Percentiles rank a stretch among this genome's conserved stretches.
phyloP scores from a whole-genome alignment of 169 alveolate species.

The Plasmodium inui region DNA sequence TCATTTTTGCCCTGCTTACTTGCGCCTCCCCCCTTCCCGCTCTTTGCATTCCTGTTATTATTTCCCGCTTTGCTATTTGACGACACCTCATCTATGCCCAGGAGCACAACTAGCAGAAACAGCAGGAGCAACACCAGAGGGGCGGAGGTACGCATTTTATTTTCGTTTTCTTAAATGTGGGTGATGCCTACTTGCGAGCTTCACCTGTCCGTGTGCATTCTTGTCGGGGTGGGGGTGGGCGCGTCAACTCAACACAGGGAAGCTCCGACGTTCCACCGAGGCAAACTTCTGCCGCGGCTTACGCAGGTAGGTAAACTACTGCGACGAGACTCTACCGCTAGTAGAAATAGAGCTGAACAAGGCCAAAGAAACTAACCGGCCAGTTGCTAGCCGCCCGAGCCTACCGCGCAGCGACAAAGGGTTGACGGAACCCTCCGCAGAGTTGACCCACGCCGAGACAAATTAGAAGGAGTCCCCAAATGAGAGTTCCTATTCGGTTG shows the following conservation, averaged over 20 bases:
- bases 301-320: too few relatives aligned
- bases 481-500: neutral
- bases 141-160: neutral
- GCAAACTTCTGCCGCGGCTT: neutral
- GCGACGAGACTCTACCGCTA: neutral
- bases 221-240: neutral
- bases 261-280: neutral
- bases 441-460: neutral
- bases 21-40: neutral
- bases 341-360: neutral
- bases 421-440: neutral
- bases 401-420: neutral
- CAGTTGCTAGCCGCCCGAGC: neutral
- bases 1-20: neutral
- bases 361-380: neutral
- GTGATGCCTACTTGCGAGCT: neutral
- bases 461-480: neutral
- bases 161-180: neutral
- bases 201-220: neutral
- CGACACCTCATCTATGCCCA: slow-evolving; percentile 2
- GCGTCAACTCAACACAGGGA: neutral
- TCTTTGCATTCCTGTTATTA: slow-evolving; percentile 2
- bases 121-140: slow-evolving; percentile 1
- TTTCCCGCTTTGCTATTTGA: neutral
- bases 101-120: neutral